These are phyloP conservation scores for Trichoderma harzianum DNA, from an alignment of 2,329 filamentous ascomycete genomes.

Conservation along the genomic window DNA sequence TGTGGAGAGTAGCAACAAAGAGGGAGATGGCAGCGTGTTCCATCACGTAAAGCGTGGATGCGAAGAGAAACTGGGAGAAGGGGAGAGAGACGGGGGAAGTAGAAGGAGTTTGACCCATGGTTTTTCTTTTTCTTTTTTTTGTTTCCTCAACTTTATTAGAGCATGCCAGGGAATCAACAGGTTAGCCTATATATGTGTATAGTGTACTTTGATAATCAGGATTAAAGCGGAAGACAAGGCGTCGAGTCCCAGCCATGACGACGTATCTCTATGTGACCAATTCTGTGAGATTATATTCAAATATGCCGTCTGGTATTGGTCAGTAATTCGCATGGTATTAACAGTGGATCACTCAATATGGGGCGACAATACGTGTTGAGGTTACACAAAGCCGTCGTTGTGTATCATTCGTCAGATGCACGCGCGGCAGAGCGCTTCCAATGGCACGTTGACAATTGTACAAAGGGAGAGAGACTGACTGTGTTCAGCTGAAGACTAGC, in stretches of 20 bases:
- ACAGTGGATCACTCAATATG: not conserved
- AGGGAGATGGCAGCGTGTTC: not conserved
- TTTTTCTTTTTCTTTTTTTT: not conserved
- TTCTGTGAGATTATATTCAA: not conserved
- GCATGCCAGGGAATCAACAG: not conserved
- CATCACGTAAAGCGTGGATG: too few relatives aligned
- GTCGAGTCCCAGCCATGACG: not conserved
- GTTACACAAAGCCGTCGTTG: not conserved
- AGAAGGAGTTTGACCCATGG: not conserved
- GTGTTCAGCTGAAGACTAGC: not conserved
- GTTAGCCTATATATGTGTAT: slow-evolving; percentile 15
- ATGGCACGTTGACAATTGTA: not conserved
- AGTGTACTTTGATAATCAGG: slow-evolving; percentile 19
- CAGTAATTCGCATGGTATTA: not conserved
- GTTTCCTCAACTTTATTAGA: slow-evolving; percentile 10
- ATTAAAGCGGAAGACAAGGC: slow-evolving; percentile 4
- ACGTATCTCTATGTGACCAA: not conserved
- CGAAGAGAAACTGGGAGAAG: not conserved
- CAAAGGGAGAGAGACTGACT: not conserved
- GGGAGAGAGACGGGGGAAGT: not conserved
- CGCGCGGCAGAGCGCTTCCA: not conserved
- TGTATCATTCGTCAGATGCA: not conserved
- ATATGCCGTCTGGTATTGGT: not conserved
- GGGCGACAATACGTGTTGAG: not conserved
- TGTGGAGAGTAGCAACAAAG: not conserved